These are phyloP conservation scores for Mycosphaerella sp. DNA, from an alignment of 2,329 filamentous ascomycete species.

Conservation along the genomic window DNA sequence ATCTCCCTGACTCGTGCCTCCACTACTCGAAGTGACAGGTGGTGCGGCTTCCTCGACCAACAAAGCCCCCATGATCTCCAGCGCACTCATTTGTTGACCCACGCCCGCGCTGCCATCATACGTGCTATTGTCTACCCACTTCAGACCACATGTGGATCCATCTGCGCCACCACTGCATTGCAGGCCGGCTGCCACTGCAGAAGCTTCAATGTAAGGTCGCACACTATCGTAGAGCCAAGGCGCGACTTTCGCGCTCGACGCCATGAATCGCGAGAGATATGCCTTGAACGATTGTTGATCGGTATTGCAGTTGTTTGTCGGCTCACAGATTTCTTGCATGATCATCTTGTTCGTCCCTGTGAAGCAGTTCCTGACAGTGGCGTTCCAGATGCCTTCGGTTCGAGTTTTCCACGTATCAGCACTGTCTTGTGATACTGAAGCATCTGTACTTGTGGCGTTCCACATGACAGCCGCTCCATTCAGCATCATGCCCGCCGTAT, in stretches of 20 bases:
- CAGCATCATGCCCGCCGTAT: constrained; percentile 42
- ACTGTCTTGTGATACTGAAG: constrained; percentile 3
- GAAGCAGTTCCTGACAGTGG: constrained; percentile 38
- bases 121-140: constrained; percentile 36
- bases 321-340: constrained; percentile 45
- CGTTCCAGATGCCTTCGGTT: constrained; percentile 24
- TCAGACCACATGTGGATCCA: constrained; percentile 41
- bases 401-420: constrained; percentile 22
- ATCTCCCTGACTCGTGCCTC: constrained; percentile 48
- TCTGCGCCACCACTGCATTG: constrained; percentile 47
- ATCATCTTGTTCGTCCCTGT: constrained; percentile 30
- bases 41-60: constrained; percentile 34
- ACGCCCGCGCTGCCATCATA: constrained; percentile 48
- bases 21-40: constrained; percentile 45
- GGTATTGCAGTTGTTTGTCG: constrained; percentile 36
- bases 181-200: constrained; percentile 50
- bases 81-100: constrained; percentile 52
- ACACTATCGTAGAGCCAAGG: constrained; percentile 50
- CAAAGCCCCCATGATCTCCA: constrained; percentile 46
- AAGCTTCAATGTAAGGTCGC: constrained; percentile 48
- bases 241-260: constrained; percentile 51
- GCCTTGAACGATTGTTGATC: constrained; percentile 37
- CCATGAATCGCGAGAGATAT: constrained; percentile 43
- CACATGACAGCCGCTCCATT: constrained; percentile 42
- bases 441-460: constrained; percentile 15